These are phyloP conservation scores for Venturia nashicola DNA, from an alignment of 2,329 filamentous ascomycete species.

Conservation along the genomic window DNA sequence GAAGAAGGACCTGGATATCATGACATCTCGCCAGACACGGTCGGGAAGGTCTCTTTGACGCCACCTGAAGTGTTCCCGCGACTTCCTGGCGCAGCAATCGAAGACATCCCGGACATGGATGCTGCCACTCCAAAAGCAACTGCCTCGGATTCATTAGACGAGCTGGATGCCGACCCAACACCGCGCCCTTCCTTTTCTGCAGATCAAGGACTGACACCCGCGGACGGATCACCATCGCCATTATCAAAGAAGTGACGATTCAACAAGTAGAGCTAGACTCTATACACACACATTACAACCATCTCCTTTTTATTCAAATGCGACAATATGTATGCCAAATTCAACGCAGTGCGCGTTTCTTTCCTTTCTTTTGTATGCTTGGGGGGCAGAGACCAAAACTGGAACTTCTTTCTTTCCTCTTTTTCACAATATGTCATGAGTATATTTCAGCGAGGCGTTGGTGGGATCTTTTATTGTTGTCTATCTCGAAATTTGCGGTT, in stretches of 20 bases:
- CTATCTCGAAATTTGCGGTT: not conserved
- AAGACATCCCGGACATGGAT: constrained; percentile 25
- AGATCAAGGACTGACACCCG: not conserved
- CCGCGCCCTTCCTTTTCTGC: constrained; percentile 4
- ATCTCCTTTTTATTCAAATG: not conserved
- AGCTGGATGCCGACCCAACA: constrained; percentile 5
- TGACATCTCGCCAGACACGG: constrained; percentile 17
- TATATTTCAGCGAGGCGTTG: constrained; percentile 8
- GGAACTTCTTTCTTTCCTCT: not conserved
- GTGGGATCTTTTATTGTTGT: not conserved
- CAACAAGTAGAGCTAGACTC: not conserved
- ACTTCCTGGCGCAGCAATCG: constrained; percentile 27
- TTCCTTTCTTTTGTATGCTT: not conserved
- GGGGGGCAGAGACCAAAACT: not conserved
- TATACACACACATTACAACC: not conserved
- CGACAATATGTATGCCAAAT: not conserved
- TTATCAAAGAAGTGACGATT: not conserved
- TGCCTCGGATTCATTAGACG: not conserved
- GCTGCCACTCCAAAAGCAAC: constrained; percentile 10
- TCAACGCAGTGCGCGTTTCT: not conserved
- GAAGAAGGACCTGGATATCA: constrained; percentile 17
- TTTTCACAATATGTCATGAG: not conserved
- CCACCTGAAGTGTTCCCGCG: constrained; percentile 36
- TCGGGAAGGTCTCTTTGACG: constrained; percentile 10
- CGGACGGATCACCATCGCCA: not conserved